Evolutionary conservation across 2,329 filamentous ascomycete genomes (phyloP).

Genomic region (Raffaelea ambrosiae): DNA sequence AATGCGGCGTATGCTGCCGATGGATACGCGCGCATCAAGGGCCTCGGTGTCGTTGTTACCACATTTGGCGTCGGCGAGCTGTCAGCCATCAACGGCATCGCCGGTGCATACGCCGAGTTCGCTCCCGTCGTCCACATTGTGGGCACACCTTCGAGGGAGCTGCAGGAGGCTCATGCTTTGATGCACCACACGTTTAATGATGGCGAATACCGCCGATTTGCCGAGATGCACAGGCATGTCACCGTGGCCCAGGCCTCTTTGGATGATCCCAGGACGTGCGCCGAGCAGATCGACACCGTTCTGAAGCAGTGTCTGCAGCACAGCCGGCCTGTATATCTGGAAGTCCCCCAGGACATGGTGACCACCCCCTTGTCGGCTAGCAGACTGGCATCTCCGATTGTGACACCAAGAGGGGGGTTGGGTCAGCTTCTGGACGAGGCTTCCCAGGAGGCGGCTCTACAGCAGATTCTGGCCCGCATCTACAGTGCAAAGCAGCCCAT

Average conservation of each 20-base stretch:
- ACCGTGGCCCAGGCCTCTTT: neutral
- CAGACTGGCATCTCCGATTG: too few relatives aligned
- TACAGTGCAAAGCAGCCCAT: too few relatives aligned
- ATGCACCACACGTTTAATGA: conserved; percentile 65
- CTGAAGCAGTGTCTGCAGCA: conserved; percentile 39
- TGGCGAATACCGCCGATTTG: conserved; percentile 28
- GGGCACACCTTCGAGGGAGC: conserved; percentile 37
- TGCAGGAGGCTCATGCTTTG: conserved; percentile 26
- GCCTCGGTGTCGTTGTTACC: conserved; percentile 61
- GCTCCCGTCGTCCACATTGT: conserved; percentile 66
- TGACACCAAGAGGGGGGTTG: too few relatives aligned
- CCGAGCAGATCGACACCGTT: conserved; percentile 37
- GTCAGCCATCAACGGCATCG: conserved; percentile 66
- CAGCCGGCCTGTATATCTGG: conserved; percentile 47
- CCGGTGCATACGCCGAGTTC: conserved; percentile 65
- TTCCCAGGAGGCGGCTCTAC: too few relatives aligned
- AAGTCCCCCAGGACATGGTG: conserved; percentile 46
- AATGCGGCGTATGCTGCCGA: conserved; percentile 74
- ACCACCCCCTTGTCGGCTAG: too few relatives aligned
- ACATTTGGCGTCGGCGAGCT: conserved; percentile 69
- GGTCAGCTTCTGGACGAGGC: too few relatives aligned
- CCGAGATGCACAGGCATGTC: neutral
- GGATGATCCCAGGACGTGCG: neutral
- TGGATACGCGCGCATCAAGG: conserved; percentile 66
- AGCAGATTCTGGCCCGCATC: too few relatives aligned